These are phyloP conservation scores for Chaetoceros muelleri DNA, from an alignment of 108 stramenopile species.

Conservation along the genomic window DNA sequence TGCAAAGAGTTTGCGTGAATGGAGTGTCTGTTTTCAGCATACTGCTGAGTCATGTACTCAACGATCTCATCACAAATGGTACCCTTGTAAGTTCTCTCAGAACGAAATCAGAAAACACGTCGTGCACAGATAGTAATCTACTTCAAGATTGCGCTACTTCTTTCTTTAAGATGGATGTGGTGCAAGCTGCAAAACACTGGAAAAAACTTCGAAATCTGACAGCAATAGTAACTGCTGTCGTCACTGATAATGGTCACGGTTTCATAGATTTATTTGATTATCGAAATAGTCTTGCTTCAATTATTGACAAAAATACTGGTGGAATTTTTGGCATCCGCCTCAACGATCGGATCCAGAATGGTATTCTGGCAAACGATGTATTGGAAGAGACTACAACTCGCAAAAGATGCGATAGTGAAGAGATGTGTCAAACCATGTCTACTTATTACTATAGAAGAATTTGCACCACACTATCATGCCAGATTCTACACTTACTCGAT, in stretches of 20 bases:
- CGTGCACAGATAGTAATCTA: constrained; percentile 18
- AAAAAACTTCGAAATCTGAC: constrained; percentile 56
- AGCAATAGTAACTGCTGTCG: constrained; percentile 51
- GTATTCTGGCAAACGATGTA: constrained; percentile 29
- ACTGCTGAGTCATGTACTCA: constrained; percentile 57
- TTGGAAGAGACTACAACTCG: constrained; percentile 19
- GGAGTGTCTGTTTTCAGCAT: constrained; percentile 61
- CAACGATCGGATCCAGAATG: constrained; percentile 29
- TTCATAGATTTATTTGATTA: constrained; percentile 49
- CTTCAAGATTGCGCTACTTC: constrained; percentile 62
- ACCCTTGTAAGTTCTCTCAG: constrained; percentile 24
- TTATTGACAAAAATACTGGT: constrained; percentile 37
- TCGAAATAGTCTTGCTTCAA: constrained; percentile 28
- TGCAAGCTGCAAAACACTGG: constrained; percentile 64
- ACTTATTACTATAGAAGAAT: constrained; percentile 17
- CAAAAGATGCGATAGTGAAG: constrained; percentile 7
- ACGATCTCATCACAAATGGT: constrained; percentile 62
- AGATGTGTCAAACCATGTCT: constrained; percentile 11
- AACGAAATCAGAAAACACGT: constrained; percentile 2
- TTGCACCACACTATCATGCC: constrained; percentile 46
- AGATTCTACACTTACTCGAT: constrained; percentile 64
- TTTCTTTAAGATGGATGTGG: constrained; percentile 58
- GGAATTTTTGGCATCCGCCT: constrained; percentile 61
- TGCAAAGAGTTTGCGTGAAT: constrained; percentile 65
- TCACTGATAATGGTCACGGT: constrained; percentile 48